Percentiles rank a stretch among this genome's conserved stretches.
phyloP scores from a whole-genome alignment of 2,329 filamentous ascomycete genomes.

The Simplicillium aogashimaense region DNA sequence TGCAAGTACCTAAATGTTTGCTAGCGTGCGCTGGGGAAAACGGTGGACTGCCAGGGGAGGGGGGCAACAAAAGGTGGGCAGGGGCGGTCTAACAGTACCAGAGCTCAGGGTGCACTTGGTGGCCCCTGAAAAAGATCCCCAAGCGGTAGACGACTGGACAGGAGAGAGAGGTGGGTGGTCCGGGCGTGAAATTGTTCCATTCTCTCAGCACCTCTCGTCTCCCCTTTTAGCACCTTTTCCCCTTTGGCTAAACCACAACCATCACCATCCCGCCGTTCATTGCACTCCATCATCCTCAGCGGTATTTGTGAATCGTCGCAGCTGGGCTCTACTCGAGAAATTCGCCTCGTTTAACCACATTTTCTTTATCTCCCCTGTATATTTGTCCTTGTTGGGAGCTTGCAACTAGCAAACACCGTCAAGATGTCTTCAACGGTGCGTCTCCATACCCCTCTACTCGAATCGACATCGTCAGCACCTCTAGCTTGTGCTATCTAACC shows the following conservation, averaged over 20 bases:
- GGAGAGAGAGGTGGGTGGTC: constrained; percentile 2
- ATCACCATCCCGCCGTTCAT: constrained; percentile 5
- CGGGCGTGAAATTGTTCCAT: constrained; percentile 10
- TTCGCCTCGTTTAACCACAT: not conserved
- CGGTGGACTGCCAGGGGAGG: constrained; percentile 3
- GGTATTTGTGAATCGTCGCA: not conserved
- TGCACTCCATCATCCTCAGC: not conserved
- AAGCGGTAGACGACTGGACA: not conserved
- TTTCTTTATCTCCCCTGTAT: not conserved
- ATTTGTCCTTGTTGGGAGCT: not conserved
- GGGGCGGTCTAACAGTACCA: constrained; percentile 5
- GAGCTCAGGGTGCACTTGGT: not conserved
- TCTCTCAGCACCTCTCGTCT: constrained; percentile 6
- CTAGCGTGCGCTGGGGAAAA: constrained; percentile 2
- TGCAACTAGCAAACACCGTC: constrained; percentile 1
- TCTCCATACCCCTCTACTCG: not conserved
- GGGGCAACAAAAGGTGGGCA: constrained; percentile 1
- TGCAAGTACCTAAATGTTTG: not conserved
- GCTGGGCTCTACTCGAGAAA: not conserved
- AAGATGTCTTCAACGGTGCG: constrained; percentile 9
- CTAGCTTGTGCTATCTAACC: constrained; percentile 2
- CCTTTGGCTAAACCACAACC: constrained; percentile 6
- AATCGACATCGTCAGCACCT: not conserved
- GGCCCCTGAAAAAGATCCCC: constrained; percentile 3
- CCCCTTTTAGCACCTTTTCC: constrained; percentile 9